Conservation (phyloP, 306 rosid genomes). For the Cucurbita argyrosperma region DNA sequence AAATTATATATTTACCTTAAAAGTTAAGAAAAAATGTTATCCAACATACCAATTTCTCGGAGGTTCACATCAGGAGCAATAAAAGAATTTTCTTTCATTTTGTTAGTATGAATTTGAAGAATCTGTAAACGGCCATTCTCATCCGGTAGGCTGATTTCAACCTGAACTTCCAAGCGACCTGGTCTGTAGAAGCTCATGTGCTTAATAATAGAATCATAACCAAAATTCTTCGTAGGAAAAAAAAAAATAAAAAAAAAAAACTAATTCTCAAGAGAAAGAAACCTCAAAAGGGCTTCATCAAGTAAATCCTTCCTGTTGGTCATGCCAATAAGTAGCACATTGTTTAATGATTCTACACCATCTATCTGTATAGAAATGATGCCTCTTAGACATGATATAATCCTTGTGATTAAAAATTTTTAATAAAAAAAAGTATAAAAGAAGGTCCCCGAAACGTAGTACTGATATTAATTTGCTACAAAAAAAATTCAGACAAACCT, state of each 20-base stretch:
- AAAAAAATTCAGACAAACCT: slow-evolving; percentile 36
- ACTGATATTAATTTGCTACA: background rate
- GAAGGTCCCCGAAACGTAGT: background rate
- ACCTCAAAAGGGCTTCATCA: slow-evolving; percentile 98
- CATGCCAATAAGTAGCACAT: slow-evolving; percentile 99
- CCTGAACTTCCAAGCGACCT: slow-evolving; percentile 95
- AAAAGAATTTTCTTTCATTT: slow-evolving; percentile 98
- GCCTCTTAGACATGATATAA: slow-evolving; percentile 12
- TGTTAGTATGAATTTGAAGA: slow-evolving; percentile 93
- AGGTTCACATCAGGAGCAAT: slow-evolving; percentile 85
- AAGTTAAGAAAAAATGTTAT: background rate
- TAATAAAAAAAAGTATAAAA: background rate
- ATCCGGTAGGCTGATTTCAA: slow-evolving; percentile 97
- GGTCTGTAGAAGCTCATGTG: slow-evolving; percentile 36
- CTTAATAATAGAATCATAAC: background rate
- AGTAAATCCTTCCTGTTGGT: slow-evolving; percentile 97
- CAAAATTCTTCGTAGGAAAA: background rate
- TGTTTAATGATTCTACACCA: slow-evolving; percentile 94
- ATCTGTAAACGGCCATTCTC: slow-evolving; percentile 92
- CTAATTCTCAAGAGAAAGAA: background rate
- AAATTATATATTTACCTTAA: background rate
- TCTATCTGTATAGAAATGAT: slow-evolving; percentile 60
- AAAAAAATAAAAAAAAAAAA: background rate
- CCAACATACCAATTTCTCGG: slow-evolving; percentile 73
- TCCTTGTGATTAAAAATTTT: background rate